These are phyloP conservation scores for Geranium brycei DNA, from an alignment of 345 rosid genomes.

Conservation along the genomic window DNA sequence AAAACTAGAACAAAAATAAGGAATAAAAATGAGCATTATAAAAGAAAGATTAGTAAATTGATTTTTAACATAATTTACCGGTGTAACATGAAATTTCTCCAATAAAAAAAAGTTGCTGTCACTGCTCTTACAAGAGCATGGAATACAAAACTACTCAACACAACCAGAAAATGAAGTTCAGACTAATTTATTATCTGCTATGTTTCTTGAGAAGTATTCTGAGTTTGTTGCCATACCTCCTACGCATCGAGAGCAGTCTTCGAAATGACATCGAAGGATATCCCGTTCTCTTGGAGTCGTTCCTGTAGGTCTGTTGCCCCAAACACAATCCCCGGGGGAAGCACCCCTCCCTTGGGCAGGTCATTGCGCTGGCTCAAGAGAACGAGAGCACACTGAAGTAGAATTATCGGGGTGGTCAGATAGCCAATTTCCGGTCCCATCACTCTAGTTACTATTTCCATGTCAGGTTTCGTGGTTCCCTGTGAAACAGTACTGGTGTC, in stretches of 20 bases:
- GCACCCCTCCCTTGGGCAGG: constrained; percentile 56
- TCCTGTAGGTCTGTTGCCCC: constrained; percentile 57
- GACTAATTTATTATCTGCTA: no score
- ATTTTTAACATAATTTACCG: no score
- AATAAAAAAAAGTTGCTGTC: no score
- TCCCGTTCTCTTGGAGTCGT: constrained; percentile 46
- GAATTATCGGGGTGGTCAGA: constrained; percentile 43
- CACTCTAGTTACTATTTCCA: constrained; percentile 47
- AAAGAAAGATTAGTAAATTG: no score
- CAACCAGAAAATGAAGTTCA: no score
- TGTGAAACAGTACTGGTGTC: constrained; percentile 25
- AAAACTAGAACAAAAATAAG: no score
- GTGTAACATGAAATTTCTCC: no score
- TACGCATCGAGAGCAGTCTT: constrained; percentile 17
- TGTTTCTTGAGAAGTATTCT: no score
- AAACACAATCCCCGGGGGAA: constrained; percentile 55
- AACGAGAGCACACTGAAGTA: constrained; percentile 48
- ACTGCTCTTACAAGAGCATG: no score
- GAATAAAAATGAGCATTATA: no score
- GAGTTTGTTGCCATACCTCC: no score
- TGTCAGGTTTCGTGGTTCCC: constrained; percentile 31
- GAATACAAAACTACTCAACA: no score
- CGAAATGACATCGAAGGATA: constrained; percentile 56
- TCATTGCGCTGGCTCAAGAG: constrained; percentile 32
- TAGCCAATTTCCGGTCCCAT: constrained; percentile 72